Evolutionary conservation across 2,329 filamentous ascomycete species (phyloP), one percentile per base, ranked within the genome.

Genomic region (Diaporthe velutina): DNA sequence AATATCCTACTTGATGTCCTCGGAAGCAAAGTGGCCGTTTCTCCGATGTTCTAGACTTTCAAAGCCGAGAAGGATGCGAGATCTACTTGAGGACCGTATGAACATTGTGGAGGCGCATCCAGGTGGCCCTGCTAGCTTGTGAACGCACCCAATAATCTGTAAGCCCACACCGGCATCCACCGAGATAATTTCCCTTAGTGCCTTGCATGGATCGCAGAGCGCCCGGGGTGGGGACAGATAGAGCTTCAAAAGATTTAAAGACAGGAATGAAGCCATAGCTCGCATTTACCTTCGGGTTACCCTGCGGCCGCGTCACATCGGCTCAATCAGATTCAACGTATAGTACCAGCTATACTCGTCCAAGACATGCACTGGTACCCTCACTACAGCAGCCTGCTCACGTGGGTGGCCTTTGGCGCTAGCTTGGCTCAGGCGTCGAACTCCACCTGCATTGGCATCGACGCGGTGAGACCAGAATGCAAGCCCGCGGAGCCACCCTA

Each of bases 391-490:
- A 1, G 13, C 3, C 7, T 50, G 12, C 22, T 52, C 13, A 6
- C 45, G 7, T 67, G 64, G 64, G 64, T n/a, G 12, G 64, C n/a
- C 64, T 38, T 52, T 19, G 28, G 64, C 15, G 22, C 15, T 25
- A n/a, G 64, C 2, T 2, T 19, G 12, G 45, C 30, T 35, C 22
- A 52, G 1, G 64, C 64, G 17, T 50, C 45, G 0, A 50, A 38
- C 22, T 8, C 8, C 33, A 40, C 13, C 28, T 71, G 68, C 22
- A 33, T 38, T 25, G 38, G 54, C n/a, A 71, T 71, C 68, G 38
- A 71, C 13, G 68, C 68, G 22, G 38, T 71, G 13, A 71, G 50
- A n/a, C 52, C 68, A 4, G 50, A 48, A 19, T 71, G 68, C 54
- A 45, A 33, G n/a, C 50, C 54, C 4, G 28, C 42, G 25, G 70